Evolutionary conservation across 495 filamentous ascomycete genomes (phyloP), one percentile per base, ranked within the genome.

Genomic region (Pyrenopolyporus hunteri): DNA sequence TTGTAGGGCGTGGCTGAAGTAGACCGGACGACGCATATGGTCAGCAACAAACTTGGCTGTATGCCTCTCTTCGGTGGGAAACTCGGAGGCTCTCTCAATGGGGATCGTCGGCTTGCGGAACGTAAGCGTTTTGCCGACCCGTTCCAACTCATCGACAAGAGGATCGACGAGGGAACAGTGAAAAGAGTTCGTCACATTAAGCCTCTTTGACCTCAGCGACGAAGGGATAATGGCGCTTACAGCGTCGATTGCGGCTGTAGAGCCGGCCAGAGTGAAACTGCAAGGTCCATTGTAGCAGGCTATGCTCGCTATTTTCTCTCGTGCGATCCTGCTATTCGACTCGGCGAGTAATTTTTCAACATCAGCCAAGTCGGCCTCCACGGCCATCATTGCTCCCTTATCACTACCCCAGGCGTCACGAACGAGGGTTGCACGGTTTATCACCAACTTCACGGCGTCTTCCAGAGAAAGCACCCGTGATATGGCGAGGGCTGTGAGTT

Each of bases 141-240:
- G 32, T 3, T 71, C 57, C 3, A 84, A 68, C 0, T 46, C 57
- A 17, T 67, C 45, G 10, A 78, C 51, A 3, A 84, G 54, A 7
- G 70, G 68, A 13, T 83, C 78, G 2, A 79, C 71, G 1, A 84
- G 59, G 2, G 59, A 55, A 1, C 76, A 84, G 54, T 84, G 83
- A 57, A 82, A 85, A 0, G 77, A 81, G 57, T 85, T 78, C 0
- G 79, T 80, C 2, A 81, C 78, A 26, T 74, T 68, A 2, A 84
- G 63, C 32, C 68, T 66, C 60, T 81, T 81, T 26, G 39, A 55
- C 32, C 66, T 66, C 22, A 81, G 57, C 6, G 63, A 49, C 0
- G 58, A 16, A 0, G 60, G 19, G 31, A 64, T 58, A 4, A 67
- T 54, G 3, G 44, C 51, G 4, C 67, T 63, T 1, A 77, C 40